Evolutionary conservation across 371 early-diverging fungal species (phyloP).

Genomic region (Mortierella sp.): DNA sequence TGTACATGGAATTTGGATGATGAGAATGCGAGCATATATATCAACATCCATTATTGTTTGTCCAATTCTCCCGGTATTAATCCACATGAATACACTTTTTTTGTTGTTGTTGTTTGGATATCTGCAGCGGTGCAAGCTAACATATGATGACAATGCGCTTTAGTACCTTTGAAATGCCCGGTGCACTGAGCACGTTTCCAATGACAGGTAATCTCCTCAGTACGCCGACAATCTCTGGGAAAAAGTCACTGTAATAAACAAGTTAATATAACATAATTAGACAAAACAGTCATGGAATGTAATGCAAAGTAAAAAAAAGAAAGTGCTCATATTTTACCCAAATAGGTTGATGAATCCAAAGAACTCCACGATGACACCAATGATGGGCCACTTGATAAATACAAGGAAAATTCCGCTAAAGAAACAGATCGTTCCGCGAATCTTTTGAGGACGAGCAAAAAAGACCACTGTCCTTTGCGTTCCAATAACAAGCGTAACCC

Average conservation of each 20-base stretch:
- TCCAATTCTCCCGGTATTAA: too few relatives aligned
- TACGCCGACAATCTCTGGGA: constrained; percentile 92
- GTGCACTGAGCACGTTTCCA: constrained; percentile 86
- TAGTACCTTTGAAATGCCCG: constrained; percentile 81
- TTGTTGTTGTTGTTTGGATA: background rate
- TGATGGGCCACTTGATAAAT: constrained; percentile 87
- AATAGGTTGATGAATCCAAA: constrained; percentile 97
- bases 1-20: constrained; percentile 7
- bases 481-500: constrained; percentile 92
- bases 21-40: constrained; percentile 1
- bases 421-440: constrained; percentile 92
- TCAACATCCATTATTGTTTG: background rate
- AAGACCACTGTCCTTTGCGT: constrained; percentile 85
- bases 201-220: constrained; percentile 90
- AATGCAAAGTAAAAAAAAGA: background rate
- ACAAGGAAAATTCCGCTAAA: constrained; percentile 92
- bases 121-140: background rate
- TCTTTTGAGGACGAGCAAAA: constrained; percentile 84
- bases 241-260: constrained; percentile 84
- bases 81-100: background rate
- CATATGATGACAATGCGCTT: background rate
- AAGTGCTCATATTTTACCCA: constrained; percentile 72
- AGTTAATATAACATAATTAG: background rate
- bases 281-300: background rate
- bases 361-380: constrained; percentile 91